Evolutionary conservation across 148 eudicot genomes (phyloP), one percentile per base, ranked within the genome.

Genomic region (Camellia granthamiana): DNA sequence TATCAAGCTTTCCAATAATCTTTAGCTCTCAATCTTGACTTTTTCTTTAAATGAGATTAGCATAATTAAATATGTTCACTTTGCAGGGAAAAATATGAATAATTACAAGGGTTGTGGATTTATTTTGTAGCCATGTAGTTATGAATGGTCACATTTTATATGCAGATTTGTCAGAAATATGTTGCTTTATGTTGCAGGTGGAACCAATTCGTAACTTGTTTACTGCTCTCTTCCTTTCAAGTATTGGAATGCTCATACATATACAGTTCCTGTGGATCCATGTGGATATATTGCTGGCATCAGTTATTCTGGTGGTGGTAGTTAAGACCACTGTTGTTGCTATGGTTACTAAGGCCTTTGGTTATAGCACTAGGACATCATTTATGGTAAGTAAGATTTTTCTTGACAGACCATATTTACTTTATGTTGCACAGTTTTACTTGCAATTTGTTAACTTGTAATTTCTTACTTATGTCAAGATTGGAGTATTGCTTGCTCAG

Each of bases 221-320:
- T 86, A 97, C 99, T 65, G 99, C 99, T 84, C 97, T 97, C 70
- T 97, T 97, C 86, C 95, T 97, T 73, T 92, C 99, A 62, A 94
- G 99, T 83, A 97, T 97, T 69, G 99, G 99, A 65, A 92, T 97
- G 99, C 97, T 97, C 72, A 94, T 97, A 79, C 92, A 92, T 77
- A 92, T 97, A 12, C 99, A 97, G 3, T 97, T 97, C 88, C 90
- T 97, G 46, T 97, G 99, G 99, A 83, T 82, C 78, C 98, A 97
- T 81, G 98, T 94, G 85, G 99, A 97, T 85, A 94, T 97, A 87
- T 89, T 97, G 89, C 91, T 97, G 58, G 98, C 98, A 52, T 91
- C 99, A 46, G 99, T 97, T 82, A 88, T 97, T 64, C 78, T 94
- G 88, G 99, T 97, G 69, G 70, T 97, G 19, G 92, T 91, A 69